phyloP scores from a whole-genome alignment of 805 yeast species.

The Phaffomyces opuntiae region DNA sequence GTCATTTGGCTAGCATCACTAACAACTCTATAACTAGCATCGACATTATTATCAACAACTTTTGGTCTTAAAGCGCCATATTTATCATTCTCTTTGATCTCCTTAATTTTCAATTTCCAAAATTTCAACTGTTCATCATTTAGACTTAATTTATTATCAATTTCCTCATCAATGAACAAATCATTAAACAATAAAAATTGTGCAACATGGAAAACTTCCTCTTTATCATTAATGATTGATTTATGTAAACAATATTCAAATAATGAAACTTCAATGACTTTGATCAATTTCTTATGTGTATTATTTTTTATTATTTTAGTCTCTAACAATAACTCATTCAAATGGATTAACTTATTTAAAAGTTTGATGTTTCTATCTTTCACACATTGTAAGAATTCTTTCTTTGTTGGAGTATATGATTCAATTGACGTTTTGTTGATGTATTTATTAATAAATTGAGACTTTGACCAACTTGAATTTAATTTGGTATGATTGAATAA shows the following conservation, averaged over 20 bases:
- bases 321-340: slow-evolving; percentile 38
- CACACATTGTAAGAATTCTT: too few relatives aligned
- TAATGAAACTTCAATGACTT: slow-evolving; percentile 21
- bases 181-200: slow-evolving; percentile 57
- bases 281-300: slow-evolving; percentile 6
- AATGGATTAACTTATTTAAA: slow-evolving; percentile 26
- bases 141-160: slow-evolving; percentile 30
- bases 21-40: too few relatives aligned
- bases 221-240: slow-evolving; percentile 18
- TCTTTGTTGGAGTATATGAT: too few relatives aligned
- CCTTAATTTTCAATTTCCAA: slow-evolving; percentile 32
- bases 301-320: slow-evolving; percentile 26
- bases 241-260: slow-evolving; percentile 52
- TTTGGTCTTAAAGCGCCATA: too few relatives aligned
- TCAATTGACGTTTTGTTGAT: too few relatives aligned
- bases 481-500: slow-evolving; percentile 28
- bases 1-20: too few relatives aligned
- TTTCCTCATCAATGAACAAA: slow-evolving; percentile 34
- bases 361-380: too few relatives aligned
- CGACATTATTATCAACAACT: too few relatives aligned
- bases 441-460: too few relatives aligned
- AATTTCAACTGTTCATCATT: slow-evolving; percentile 42
- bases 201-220: slow-evolving; percentile 40
- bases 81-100: too few relatives aligned
- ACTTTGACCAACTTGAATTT: slow-evolving; percentile 12